Base-by-base conservation (phyloP, 1,139 yeast genomes). In the Yarrowia galli region DNA sequence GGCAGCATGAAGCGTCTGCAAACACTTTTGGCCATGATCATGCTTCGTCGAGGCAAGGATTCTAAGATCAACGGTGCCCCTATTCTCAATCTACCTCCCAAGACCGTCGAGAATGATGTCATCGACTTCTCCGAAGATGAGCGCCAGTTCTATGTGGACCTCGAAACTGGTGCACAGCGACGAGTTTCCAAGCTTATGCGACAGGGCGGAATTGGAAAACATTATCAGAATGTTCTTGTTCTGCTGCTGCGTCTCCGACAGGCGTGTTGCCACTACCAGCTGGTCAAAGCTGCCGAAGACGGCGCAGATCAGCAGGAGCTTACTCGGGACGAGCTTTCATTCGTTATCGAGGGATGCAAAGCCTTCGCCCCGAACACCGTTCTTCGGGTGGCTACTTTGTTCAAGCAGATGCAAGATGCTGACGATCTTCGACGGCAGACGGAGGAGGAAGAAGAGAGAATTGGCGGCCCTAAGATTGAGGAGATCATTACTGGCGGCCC, bases 191-290 rank as follows among this genome's bases (percentile, higher is more conserved):
- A 78, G 69, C 79, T 87, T 71, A 76, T 89, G 74, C 73, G 76
- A n/a, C 73, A 77, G 0, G 75, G 77, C 16, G 71, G 73, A 2
- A 71, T 74, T 7, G 74, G 73, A 1, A 73, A 71, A 53, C 79
- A 82, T 67, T 87, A 85, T 74, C 83, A 89, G 6, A 84, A 84
- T 69, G 87, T 92, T 68, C 83, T 95, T 72, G 88, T 92, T 0
- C 79, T 93, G 73, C 82, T 95, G 69, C 79, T 93, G 61, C 83
- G 98, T 67, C 81, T 95, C 73, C 83, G 99, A 70, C 98, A 95
- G 78, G 96, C 97, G 2, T 91, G 98, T 75, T 88, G 93, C 73
- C 98, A 95, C 77, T 86, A 88, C 53, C 88, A 85, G 73, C 80
- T 95, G 69, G 67, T 93, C 93, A 32, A 85, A 71, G 58, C 54